Percentiles rank a stretch among this genome's conserved stretches.
These are phyloP conservation scores for Komagataella kurtzmanii DNA, from an alignment of 805 yeast genomes.

Conservation along the genomic window DNA sequence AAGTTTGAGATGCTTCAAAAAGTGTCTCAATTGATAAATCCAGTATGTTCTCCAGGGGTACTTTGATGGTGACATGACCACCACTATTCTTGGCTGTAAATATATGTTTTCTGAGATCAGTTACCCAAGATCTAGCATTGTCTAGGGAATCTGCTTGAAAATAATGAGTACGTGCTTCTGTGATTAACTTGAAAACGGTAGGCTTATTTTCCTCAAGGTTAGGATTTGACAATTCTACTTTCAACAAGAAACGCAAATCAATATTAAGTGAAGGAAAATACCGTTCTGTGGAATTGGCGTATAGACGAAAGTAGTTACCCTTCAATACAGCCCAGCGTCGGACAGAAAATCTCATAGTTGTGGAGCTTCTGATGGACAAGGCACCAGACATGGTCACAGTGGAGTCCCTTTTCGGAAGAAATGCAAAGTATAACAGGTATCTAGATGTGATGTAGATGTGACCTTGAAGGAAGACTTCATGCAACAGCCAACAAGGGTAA, in stretches of 20 bases:
- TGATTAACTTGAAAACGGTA: constrained; percentile 43
- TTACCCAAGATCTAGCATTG: constrained; percentile 74
- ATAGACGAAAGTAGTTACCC: constrained; percentile 55
- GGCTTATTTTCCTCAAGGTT: constrained; percentile 11
- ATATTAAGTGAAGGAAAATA: constrained; percentile 74
- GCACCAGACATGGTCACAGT: constrained; percentile 34
- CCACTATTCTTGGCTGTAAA: constrained; percentile 62
- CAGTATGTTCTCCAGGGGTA: constrained; percentile 58
- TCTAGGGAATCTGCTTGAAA: constrained; percentile 64
- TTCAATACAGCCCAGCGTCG: constrained; percentile 76
- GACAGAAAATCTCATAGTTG: constrained; percentile 20
- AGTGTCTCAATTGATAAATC: constrained; percentile 45
- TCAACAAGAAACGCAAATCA: constrained; percentile 50
- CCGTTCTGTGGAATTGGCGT: constrained; percentile 59
- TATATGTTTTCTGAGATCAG: constrained; percentile 57
- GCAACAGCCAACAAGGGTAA: constrained; percentile 66
- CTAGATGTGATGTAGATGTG: constrained; percentile 59
- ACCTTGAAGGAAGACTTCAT: constrained; percentile 79
- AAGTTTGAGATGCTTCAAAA: constrained; percentile 40
- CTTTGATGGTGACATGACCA: constrained; percentile 61
- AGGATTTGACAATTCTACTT: constrained; percentile 33
- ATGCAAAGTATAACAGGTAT: constrained; percentile 64
- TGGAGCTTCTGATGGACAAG: constrained; percentile 26
- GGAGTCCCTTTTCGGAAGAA: constrained; percentile 45
- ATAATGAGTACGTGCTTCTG: constrained; percentile 42